phyloP scores from a whole-genome alignment of 495 filamentous ascomycete species.

The Bathelium albidoporum region DNA sequence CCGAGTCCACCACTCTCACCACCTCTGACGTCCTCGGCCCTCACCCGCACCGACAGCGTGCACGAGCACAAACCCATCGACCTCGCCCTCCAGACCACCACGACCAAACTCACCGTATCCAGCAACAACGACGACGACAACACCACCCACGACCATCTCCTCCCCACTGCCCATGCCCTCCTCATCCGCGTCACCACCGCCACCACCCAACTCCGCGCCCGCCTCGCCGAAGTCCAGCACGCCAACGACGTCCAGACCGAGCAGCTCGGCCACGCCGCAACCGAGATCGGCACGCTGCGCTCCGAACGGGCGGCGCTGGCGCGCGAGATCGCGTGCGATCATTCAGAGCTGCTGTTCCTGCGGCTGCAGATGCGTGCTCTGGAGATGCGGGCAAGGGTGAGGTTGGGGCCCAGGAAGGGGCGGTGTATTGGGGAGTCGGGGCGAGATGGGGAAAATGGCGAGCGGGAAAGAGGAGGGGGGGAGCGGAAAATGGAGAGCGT shows the following conservation, averaged over 20 bases:
- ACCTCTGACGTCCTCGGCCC: neutral
- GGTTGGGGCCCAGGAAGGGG: neutral
- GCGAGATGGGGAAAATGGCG: conserved; percentile 3
- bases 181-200: conserved; percentile 10
- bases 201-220: conserved; percentile 13
- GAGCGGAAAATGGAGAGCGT: neutral
- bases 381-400: conserved; percentile 12
- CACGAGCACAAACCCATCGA: neutral
- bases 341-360: conserved; percentile 24
- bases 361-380: conserved; percentile 23
- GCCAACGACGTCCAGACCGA: conserved; percentile 11
- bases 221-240: conserved; percentile 19
- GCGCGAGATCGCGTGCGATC: conserved; percentile 19
- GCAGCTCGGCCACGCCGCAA: conserved; percentile 9
- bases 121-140: neutral
- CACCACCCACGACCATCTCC: conserved; percentile 10
- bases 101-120: neutral
- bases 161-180: conserved; percentile 13
- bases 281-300: conserved; percentile 7
- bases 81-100: neutral
- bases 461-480: conserved; percentile 8
- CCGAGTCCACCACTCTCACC: no score
- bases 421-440: neutral
- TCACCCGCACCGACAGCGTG: neutral
- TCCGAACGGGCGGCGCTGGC: conserved; percentile 15